These are phyloP conservation scores for Geotrichum citri-aurantii DNA, from an alignment of 1,139 yeast species.

Conservation along the genomic window DNA sequence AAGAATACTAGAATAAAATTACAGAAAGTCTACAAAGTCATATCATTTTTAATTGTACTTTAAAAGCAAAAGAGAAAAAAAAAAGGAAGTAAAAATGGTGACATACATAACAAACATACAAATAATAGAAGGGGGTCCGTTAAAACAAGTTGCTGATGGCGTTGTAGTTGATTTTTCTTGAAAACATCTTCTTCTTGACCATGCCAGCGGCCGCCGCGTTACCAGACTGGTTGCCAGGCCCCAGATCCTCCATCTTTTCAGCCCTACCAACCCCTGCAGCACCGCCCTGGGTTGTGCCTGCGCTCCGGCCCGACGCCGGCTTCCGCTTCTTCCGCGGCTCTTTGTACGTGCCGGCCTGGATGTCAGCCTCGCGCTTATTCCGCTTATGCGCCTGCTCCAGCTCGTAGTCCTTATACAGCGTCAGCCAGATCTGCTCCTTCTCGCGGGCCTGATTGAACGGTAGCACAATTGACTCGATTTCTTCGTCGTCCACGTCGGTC, in stretches of 20 bases:
- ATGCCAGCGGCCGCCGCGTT: constrained; percentile 11
- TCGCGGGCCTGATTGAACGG: constrained; percentile 59
- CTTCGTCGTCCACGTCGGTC: constrained; percentile 79
- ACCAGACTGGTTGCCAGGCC: neutral
- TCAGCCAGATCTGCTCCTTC: constrained; percentile 83
- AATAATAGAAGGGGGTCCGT: too few relatives aligned
- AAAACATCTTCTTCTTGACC: constrained; percentile 15
- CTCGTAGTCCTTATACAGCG: constrained; percentile 78
- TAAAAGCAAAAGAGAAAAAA: too few relatives aligned
- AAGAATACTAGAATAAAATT: too few relatives aligned
- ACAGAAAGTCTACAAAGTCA: too few relatives aligned
- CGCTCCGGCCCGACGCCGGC: neutral
- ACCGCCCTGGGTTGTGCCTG: neutral
- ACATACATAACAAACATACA: too few relatives aligned
- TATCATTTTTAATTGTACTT: too few relatives aligned
- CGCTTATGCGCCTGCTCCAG: constrained; percentile 81
- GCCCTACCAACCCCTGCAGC: neutral
- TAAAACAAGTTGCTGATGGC: constrained; percentile 11
- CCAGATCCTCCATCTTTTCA: neutral
- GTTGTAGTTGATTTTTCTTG: constrained; percentile 12
- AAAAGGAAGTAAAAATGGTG: too few relatives aligned
- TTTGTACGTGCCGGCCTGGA: constrained; percentile 38
- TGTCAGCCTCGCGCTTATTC: constrained; percentile 81
- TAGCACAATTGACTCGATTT: constrained; percentile 54
- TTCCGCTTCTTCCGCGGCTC: constrained; percentile 35